Base-by-base conservation (phyloP, 768 basidiomycete genomes). In the Mycena belliarum region DNA sequence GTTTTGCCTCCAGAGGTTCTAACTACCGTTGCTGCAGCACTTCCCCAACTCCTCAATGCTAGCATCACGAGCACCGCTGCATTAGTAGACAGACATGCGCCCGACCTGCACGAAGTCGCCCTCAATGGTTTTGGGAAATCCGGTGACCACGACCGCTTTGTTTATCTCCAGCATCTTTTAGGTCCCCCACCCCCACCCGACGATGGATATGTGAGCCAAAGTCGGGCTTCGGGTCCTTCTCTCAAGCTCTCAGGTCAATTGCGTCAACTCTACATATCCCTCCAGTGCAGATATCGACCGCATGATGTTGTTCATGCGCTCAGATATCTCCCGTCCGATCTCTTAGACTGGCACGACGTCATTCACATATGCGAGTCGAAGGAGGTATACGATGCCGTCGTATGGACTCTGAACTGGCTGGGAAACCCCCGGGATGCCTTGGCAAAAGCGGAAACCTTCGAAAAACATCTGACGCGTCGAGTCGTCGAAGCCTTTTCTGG, bases 91-190 rank as follows among this genome's bases (percentile, higher is more conserved):
- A 80, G 78, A 26, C 80, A 87, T 67, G 65, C 82, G 0, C 90
- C 95, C 2, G 66, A 73, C 0, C 72, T 88, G 6, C 97, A 99
- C 66, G 75, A 77, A 48, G 68, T 70, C 18, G 93, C 87, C 4
- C 67, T 97, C 45, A 68, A 78, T 11, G 65, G 63, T 15, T 73
- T 95, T 25, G 73, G 71, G 14, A 67, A 76, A 0, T 66, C 73
- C 20, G 74, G 72, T 7, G 80, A 85, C 37, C 76, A 74, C 42
- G 78, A 81, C 46, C 86, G 86, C 55, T 89, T 90, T 61, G 75
- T 81, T 9, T 99, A 99, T 72, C 83, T 98, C 8, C 82, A 81
- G 14, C 81, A 80, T 63, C 78, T 99, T 8, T 75, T 96, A 16
- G 81, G 86, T 18, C 84, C 83, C 10, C 74, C 75, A 18, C 70